Evolutionary conservation across 2,329 filamentous ascomycete genomes (phyloP).

Genomic region (Parastagonospora nodorum): DNA sequence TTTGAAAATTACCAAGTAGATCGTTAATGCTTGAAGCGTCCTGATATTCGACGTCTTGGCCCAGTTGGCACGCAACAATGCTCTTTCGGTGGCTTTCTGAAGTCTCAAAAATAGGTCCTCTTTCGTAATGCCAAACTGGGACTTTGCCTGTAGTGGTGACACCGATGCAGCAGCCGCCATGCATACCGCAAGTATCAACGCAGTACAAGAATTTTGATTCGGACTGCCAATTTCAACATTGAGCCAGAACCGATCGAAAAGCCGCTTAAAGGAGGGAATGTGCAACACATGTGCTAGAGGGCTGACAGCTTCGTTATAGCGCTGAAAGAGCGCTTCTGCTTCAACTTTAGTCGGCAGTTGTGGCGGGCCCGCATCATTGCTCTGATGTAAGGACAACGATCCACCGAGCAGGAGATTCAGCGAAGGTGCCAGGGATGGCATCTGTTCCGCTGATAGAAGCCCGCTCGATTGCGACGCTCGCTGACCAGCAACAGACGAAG

Average conservation of each 20-base stretch:
- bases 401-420: constrained; percentile 41
- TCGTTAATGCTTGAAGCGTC: constrained; percentile 45
- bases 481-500: constrained; percentile 43
- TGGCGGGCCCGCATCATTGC: constrained; percentile 35
- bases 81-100: constrained; percentile 45
- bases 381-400: constrained; percentile 33
- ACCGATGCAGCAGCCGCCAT: constrained; percentile 46
- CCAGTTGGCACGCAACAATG: constrained; percentile 44
- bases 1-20: constrained; percentile 36
- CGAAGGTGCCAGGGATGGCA: constrained; percentile 45
- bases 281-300: constrained; percentile 46
- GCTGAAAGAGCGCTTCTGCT: constrained; percentile 40
- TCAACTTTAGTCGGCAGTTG: constrained; percentile 43
- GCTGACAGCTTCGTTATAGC: constrained; percentile 44
- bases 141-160: constrained; percentile 46
- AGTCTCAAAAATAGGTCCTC: constrained; percentile 43
- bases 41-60: constrained; percentile 46
- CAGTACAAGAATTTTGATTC: constrained; percentile 45
- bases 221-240: constrained; percentile 43
- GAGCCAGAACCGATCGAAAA: constrained; percentile 46
- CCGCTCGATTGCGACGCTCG: constrained; percentile 42
- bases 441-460: constrained; percentile 44
- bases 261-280: constrained; percentile 43
- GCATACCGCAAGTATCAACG: constrained; percentile 43
- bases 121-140: constrained; percentile 46